Base-by-base conservation (phyloP, 2,329 filamentous ascomycete genomes). In the Scytalidium sp. region DNA sequence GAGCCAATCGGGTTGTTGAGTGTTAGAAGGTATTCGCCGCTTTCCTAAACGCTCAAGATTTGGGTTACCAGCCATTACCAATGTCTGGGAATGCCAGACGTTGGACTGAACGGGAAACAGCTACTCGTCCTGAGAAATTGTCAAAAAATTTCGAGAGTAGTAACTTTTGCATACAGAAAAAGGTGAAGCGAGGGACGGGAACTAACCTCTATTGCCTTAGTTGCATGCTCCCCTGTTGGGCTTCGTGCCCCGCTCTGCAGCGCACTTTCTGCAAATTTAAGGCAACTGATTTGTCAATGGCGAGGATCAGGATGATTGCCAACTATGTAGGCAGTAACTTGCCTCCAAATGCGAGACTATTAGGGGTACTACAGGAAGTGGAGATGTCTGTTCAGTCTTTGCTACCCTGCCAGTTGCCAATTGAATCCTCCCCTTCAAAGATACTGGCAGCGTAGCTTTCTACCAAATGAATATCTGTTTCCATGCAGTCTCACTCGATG, bases 41-140 rank as follows among this genome's bases (percentile, higher is more conserved):
- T 65, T 64, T 23, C 62, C 62, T 42, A 67, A 49, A 52, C 63
- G 64, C 46, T 61, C 56, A 51, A 60, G 55, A 39, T 66, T 67
- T 15, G 65, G 58, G 54, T 67, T 50, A 20, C 17, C 39, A 22
- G 45, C 32, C 47, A 41, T 40, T 41, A 29, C 23, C 40, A 23
- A 43, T 20, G 21, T 36, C 32, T 36, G 32, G 32, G 32, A 36
- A 36, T 36, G 32, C 32, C 13, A 36, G 6, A 36, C 32, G 32
- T 36, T 36, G 32, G 32, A 36, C 13, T 36, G 32, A 36, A 36
- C 13, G 15, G 4, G 32, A 29, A 36, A 15, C 4, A 15, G 11
- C 13, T 15, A n/a, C 13, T 15, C 32, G 32, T n/a, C 4, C 32
- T 36, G 42, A 17, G 42, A n/a, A 41, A 17, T 19, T 39, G n/a